These are phyloP conservation scores for Xylariales sp. DNA, from an alignment of 2,329 filamentous ascomycete species.

Conservation along the genomic window DNA sequence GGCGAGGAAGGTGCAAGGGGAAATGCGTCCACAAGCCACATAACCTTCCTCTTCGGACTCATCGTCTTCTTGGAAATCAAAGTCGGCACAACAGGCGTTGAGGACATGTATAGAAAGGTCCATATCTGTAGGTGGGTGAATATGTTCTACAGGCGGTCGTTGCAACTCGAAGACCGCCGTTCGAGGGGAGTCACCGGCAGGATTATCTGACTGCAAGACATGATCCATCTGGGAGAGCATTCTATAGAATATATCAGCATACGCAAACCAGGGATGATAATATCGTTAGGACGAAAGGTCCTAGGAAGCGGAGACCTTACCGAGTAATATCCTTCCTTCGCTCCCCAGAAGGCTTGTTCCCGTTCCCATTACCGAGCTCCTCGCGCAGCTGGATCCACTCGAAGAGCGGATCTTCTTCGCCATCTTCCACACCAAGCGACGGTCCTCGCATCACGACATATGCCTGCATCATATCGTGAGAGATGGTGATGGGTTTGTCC, in stretches of 20 bases:
- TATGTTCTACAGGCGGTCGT: constrained; percentile 17
- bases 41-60: constrained; percentile 32
- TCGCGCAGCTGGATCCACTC: constrained; percentile 18
- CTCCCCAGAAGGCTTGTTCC: background rate
- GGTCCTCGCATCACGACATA: constrained; percentile 25
- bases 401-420: constrained; percentile 18
- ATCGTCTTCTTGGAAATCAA: constrained; percentile 12
- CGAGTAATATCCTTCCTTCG: background rate
- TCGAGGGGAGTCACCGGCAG: constrained; percentile 16
- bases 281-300: background rate
- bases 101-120: constrained; percentile 13
- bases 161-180: constrained; percentile 18
- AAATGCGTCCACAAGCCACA: constrained; percentile 30
- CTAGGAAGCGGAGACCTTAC: background rate
- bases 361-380: too few relatives aligned
- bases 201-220: constrained; percentile 12
- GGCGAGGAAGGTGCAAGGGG: constrained; percentile 35
- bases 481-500: constrained; percentile 11
- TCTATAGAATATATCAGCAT: too few relatives aligned
- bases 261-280: too few relatives aligned
- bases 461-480: constrained; percentile 21
- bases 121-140: constrained; percentile 15
- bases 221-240: constrained; percentile 18
- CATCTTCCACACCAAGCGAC: constrained; percentile 8
- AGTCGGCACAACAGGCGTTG: constrained; percentile 10